A percentile compares a stretch with the other conserved stretches of the same genome.
phyloP scores from a whole-genome alignment of 495 filamentous ascomycete species.

The Aspergillus diversus region DNA sequence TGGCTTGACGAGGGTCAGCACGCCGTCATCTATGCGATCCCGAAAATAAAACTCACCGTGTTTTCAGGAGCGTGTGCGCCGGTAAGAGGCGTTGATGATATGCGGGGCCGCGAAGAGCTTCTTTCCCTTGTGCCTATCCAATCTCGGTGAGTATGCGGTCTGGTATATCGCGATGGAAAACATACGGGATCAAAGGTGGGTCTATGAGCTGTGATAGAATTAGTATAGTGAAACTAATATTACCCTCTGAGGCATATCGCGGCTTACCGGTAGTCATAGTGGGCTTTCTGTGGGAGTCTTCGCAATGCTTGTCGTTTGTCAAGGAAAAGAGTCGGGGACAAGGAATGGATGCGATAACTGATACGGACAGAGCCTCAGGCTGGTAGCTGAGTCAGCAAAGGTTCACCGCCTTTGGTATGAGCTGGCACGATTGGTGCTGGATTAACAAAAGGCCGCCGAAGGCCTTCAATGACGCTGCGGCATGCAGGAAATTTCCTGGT shows the following conservation, averaged over 20 bases:
- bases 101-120: slow-evolving; percentile 88
- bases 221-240: slow-evolving; percentile 23
- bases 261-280: slow-evolving; percentile 69
- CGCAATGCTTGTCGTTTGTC: slow-evolving; percentile 5
- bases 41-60: slow-evolving; percentile 54
- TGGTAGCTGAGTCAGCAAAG: slow-evolving; percentile 11
- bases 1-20: slow-evolving; percentile 55
- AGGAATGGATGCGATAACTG: slow-evolving; percentile 16
- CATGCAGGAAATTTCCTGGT: slow-evolving; percentile 26
- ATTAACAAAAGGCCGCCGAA: slow-evolving; percentile 20
- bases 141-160: slow-evolving; percentile 25
- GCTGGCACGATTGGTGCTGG: slow-evolving; percentile 17
- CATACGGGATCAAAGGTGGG: slow-evolving; percentile 92
- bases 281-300: slow-evolving; percentile 1
- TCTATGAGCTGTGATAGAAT: slow-evolving; percentile 63
- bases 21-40: background rate
- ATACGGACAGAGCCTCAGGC: slow-evolving; percentile 22
- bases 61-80: slow-evolving; percentile 89
- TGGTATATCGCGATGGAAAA: slow-evolving; percentile 17
- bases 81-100: slow-evolving; percentile 97
- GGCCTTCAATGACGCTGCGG: slow-evolving; percentile 28
- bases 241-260: background rate
- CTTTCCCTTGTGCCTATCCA: slow-evolving; percentile 83
- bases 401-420: slow-evolving; percentile 15
- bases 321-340: background rate